Base-by-base conservation (phyloP, 2,329 filamentous ascomycete species). In the Gaeumannomyces sp. region DNA sequence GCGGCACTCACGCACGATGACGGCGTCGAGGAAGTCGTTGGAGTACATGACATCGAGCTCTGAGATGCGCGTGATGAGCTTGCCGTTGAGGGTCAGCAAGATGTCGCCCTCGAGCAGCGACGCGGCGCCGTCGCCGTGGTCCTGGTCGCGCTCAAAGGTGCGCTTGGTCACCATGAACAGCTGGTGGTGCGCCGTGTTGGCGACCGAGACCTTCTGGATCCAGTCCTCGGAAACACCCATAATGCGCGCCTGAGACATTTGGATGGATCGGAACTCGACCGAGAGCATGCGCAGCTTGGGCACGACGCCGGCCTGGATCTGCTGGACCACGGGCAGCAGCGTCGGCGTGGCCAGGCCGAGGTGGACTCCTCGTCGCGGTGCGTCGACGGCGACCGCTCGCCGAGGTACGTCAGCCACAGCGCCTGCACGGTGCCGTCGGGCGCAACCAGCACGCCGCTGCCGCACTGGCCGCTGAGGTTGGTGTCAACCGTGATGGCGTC, bases 401-500 rank as follows among this genome's bases (percentile, higher is more conserved):
- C 95, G 1, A 99, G 87, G 75, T 99, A 99, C 8, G 93, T 97
- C 64, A 99, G 82, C 96, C 96, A 99, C 35, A 99, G 80, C 2
- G 95, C 95, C 75, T 97, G 93, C 0, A 99, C 93, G 6, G 91
- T 93, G 28, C 95, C 95, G 70, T 97, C 92, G 68, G 94, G 89
- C 3, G 91, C 87, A 19, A 97, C 88, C 53, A 99, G 84, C 0
- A 98, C 96, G 73, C 96, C 96, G 67, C 92, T 97, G 64, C 93
- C 94, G 73, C 95, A 98, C 72, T 97, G 93, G 1, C 89, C 89
- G 66, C 92, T 94, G 6, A 99, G 83, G 68, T 89, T 93, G 4
- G 94, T 98, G 73, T 99, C 95, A 33, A 99, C 93, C 0, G 94
- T 98, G 72, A 99, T 96, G 61, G 95, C 95, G 74, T 98, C 95